phyloP scores from a whole-genome alignment of 2,329 filamentous ascomycete genomes.

The Alternaria sp. region DNA sequence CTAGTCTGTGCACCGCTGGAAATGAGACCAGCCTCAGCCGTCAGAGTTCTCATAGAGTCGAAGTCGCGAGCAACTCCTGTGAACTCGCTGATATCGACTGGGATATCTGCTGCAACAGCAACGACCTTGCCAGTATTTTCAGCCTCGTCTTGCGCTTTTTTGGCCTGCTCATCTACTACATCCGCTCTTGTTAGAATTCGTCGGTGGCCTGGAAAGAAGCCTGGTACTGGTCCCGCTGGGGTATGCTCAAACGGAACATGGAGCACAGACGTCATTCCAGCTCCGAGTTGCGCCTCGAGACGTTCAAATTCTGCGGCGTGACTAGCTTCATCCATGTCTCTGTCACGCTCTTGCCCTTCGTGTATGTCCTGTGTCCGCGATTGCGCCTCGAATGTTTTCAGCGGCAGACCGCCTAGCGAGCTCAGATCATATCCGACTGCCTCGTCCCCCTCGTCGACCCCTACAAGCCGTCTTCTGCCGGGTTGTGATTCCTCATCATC shows the following conservation, averaged over 20 bases:
- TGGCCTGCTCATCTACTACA: conserved; percentile 24
- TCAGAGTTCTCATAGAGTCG: conserved; percentile 38
- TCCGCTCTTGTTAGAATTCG: conserved; percentile 27
- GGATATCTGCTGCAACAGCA: conserved; percentile 49
- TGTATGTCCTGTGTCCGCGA: conserved; percentile 15
- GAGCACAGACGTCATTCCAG: conserved; percentile 44
- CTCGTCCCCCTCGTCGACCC: conserved; percentile 42
- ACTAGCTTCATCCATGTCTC: conserved; percentile 37
- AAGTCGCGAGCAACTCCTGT: conserved; percentile 44
- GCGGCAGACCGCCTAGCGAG: conserved; percentile 35
- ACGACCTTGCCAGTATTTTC: conserved; percentile 54
- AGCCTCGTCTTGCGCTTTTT: conserved; percentile 51
- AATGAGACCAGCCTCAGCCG: conserved; percentile 20
- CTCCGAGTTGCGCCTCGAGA: conserved; percentile 44
- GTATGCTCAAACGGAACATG: conserved; percentile 44
- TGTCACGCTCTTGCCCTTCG: conserved; percentile 26
- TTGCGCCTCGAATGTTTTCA: conserved; percentile 31
- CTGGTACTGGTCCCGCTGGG: conserved; percentile 14
- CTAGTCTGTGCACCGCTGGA: conserved; percentile 38
- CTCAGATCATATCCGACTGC: conserved; percentile 37
- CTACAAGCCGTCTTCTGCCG: conserved; percentile 17
- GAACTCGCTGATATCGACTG: conserved; percentile 52
- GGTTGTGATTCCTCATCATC: conserved; percentile 39
- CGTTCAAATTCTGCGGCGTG: conserved; percentile 46
- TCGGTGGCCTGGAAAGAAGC: conserved; percentile 25